Conservation (phyloP, 495 filamentous ascomycete species). For the Penicillium cosmopolitanum region DNA sequence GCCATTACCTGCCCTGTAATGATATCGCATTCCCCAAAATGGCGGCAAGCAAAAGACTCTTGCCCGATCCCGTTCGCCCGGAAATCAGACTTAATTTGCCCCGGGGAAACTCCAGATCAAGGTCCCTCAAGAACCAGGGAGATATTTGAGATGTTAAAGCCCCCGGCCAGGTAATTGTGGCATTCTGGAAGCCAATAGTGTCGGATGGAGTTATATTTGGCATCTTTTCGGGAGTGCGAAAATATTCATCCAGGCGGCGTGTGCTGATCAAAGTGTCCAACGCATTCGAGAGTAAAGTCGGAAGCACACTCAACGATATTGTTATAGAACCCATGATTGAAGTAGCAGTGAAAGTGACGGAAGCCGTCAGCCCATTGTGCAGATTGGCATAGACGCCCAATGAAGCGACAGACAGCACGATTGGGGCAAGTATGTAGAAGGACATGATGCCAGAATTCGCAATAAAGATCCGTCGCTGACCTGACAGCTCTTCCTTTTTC, state of each 20-base stretch:
- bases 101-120: slow-evolving; percentile 55
- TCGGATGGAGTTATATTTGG: slow-evolving; percentile 41
- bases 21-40: slow-evolving; percentile 59
- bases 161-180: slow-evolving; percentile 66
- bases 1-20: not conserved
- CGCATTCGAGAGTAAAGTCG: slow-evolving; percentile 16
- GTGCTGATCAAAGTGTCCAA: slow-evolving; percentile 8
- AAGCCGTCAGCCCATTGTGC: too few relatives aligned
- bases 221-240: not conserved
- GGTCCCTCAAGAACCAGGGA: slow-evolving; percentile 7
- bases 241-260: slow-evolving; percentile 13
- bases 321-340: slow-evolving; percentile 28
- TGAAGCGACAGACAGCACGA: too few relatives aligned
- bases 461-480: too few relatives aligned
- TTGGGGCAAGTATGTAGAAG: too few relatives aligned
- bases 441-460: too few relatives aligned
- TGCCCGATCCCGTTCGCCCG: slow-evolving; percentile 69
- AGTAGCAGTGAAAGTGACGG: slow-evolving; percentile 26
- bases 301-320: slow-evolving; percentile 20
- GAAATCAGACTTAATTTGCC: slow-evolving; percentile 65
- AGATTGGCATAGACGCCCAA: too few relatives aligned
- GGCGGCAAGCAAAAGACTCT: slow-evolving; percentile 66
- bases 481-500: slow-evolving; percentile 14
- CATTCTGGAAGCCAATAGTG: slow-evolving; percentile 59
- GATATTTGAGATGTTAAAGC: slow-evolving; percentile 38